Evolutionary conservation across 2,329 filamentous ascomycete genomes (phyloP), one percentile per base, ranked within the genome.

Genomic region (Byssothecium circinans): DNA sequence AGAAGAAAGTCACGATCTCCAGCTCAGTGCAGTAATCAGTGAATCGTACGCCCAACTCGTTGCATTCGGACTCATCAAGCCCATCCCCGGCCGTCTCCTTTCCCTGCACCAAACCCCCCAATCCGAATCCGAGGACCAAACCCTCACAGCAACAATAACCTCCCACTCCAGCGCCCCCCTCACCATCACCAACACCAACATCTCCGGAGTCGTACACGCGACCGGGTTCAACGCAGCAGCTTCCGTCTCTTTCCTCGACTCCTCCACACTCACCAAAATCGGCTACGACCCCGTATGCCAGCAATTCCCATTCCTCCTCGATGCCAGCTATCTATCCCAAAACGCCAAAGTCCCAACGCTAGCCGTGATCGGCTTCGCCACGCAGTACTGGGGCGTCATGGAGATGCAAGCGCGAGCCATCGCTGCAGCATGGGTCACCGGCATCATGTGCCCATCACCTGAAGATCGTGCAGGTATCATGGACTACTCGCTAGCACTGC

Each of bases 331-430:
- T 15, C 34, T 75, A 5, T 49, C 25, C 6, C 42, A 44, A 27
- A 84, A 86, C 47, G 78, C 3, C 85, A 81, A 19, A 67, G 89
- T 0, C 78, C 84, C 0, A 79, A 80, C 10, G 71, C 22, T 91
- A 0, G 87, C 87, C 0, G 89, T 92, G 57, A 83, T 91, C 1
- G 88, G 88, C 1, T 88, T 89, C 68, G 79, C 87, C 45, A 86
- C 86, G 0, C 87, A 87, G 0, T 91, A 89, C 65, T 92, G 88
- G 88, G 86, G 86, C 0, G 82, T 88, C 0, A 88, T 91, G 77
- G 88, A 92, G 67, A 89, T 91, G 87, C 88, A 92, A 70, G 84
- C 88, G 1, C 79, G 86, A 1, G 80, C 87, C 50, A 71, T 90
- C 5, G 75, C 83, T 0, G 67, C 76, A 10, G 37, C 11, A 14